Evolutionary conservation across 2,329 filamentous ascomycete species (phyloP).

Genomic region (Microcyclospora pomicola): DNA sequence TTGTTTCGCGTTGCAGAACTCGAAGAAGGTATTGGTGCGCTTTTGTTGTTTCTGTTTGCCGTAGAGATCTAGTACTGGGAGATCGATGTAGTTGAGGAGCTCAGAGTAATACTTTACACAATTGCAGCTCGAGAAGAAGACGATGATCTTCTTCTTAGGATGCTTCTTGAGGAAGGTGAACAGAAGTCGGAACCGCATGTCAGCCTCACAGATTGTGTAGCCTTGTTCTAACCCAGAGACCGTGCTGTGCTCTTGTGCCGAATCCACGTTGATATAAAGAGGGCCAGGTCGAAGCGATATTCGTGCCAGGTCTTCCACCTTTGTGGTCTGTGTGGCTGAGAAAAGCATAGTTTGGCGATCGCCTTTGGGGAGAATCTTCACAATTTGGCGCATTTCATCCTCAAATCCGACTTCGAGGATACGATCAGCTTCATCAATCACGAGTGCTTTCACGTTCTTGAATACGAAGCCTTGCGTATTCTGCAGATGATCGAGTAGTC

Average conservation of each 20-base stretch:
- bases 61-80: constrained; percentile 73
- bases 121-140: constrained; percentile 72
- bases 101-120: constrained; percentile 94
- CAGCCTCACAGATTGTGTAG: constrained; percentile 84
- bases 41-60: constrained; percentile 98
- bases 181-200: constrained; percentile 83
- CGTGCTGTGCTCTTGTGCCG: constrained; percentile 77
- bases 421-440: constrained; percentile 94
- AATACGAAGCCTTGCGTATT: constrained; percentile 81
- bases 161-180: constrained; percentile 91
- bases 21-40: constrained; percentile 97
- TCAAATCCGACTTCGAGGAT: constrained; percentile 97
- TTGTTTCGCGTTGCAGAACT: constrained; percentile 74
- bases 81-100: constrained; percentile 92
- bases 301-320: constrained; percentile 89
- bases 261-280: constrained; percentile 92
- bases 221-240: constrained; percentile 92
- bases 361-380: constrained; percentile 81
- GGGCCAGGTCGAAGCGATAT: constrained; percentile 86
- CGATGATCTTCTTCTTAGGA: constrained; percentile 91
- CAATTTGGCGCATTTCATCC: constrained; percentile 92
- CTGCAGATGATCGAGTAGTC: constrained; percentile 84
- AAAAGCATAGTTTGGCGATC: constrained; percentile 95
- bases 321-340: constrained; percentile 94
- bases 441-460: constrained; percentile 81